Evolutionary conservation across 371 early-diverging fungal genomes (phyloP).

Genomic region (Batrachochytrium dendrobatidis): DNA sequence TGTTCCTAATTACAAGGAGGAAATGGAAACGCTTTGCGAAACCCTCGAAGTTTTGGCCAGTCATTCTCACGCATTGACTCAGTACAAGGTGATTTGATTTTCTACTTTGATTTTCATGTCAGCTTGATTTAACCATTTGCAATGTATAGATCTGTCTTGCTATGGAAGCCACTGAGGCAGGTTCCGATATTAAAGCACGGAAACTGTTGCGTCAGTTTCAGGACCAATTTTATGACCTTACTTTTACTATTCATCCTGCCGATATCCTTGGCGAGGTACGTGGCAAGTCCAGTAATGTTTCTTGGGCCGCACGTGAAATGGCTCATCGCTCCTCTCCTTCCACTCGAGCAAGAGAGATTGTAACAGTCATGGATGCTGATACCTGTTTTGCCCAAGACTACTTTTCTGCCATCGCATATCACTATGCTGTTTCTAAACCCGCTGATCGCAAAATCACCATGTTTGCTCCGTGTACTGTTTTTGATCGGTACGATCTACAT

Average conservation of each 20-base stretch:
- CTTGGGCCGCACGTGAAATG: slow-evolving; percentile 42
- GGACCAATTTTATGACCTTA: slow-evolving; percentile 46
- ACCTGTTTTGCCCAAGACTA: slow-evolving; percentile 54
- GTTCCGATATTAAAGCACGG: slow-evolving; percentile 47
- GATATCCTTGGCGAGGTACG: slow-evolving; percentile 56
- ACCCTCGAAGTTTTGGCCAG: slow-evolving; percentile 25
- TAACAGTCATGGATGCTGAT: slow-evolving; percentile 61
- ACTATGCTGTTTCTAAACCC: slow-evolving; percentile 17
- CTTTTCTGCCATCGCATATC: slow-evolving; percentile 24
- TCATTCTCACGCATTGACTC: slow-evolving; percentile 14
- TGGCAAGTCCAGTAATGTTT: slow-evolving; percentile 62
- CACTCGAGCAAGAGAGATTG: slow-evolving; percentile 25
- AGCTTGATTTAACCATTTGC: not conserved
- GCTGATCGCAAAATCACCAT: slow-evolving; percentile 32
- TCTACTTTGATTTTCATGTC: not conserved
- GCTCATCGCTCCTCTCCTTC: slow-evolving; percentile 21
- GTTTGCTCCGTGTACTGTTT: slow-evolving; percentile 60
- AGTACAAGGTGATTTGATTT: slow-evolving; percentile 19
- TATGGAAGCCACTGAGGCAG: slow-evolving; percentile 62
- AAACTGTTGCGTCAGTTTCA: slow-evolving; percentile 38
- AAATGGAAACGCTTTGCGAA: slow-evolving; percentile 22
- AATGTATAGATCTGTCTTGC: slow-evolving; percentile 51
- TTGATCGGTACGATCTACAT: slow-evolving; percentile 51
- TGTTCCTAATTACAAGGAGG: slow-evolving; percentile 57
- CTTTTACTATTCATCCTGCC: slow-evolving; percentile 56